Base-by-base conservation (phyloP, 2,329 filamentous ascomycete genomes). In the Arthrobotrys megalospora region DNA sequence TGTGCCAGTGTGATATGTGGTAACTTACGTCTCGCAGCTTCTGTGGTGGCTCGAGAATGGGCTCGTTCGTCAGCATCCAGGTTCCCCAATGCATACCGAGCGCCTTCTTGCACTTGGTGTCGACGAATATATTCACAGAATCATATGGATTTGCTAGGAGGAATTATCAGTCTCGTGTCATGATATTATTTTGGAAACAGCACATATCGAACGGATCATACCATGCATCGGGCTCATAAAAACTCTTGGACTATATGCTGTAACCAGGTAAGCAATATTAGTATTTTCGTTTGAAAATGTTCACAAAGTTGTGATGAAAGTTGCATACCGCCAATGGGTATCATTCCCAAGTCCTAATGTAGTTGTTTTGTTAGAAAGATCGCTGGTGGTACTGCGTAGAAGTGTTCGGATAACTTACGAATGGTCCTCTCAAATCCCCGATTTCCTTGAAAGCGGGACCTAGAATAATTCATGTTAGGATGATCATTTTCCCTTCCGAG, bases 401-500 rank as follows among this genome's bases (percentile, higher is more conserved):
- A 36, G 19, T 5, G 3, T 64, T n/a, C 24, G 1, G 5, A 65
- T 28, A 60, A 78, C 75, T 72, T 68, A 78, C 75, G 28, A 78
- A 75, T 0, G 93, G 93, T 0, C 95, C 94, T 38, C 93, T 88
- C 65, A 91, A 88, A 14, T 90, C 85, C 79, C 95, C 95, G 79
- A 97, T 94, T 84, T 96, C 88, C 79, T 89, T 88, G 85, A 97
- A 97, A 62, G 94, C 93, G 6, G 94, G 94, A 83, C 93, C 96
- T 78, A 16, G 50, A 34, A n/a, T n/a, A 19, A 47, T 52, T 68
- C 28, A 36, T 34, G 67, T 72, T 41, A 71, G 67, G 21, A 87
- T 85, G 3, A 77, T 77, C 65, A 43, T 53, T 53, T 36, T 45
- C 68, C 28, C 16, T 58, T 47, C 38, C 32, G 12, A 41, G 48